A percentile compares a stretch with the other conserved stretches of the same genome.
Conservation (phyloP, 108 stramenopile species). For the Nitzschia sp. region DNA sequence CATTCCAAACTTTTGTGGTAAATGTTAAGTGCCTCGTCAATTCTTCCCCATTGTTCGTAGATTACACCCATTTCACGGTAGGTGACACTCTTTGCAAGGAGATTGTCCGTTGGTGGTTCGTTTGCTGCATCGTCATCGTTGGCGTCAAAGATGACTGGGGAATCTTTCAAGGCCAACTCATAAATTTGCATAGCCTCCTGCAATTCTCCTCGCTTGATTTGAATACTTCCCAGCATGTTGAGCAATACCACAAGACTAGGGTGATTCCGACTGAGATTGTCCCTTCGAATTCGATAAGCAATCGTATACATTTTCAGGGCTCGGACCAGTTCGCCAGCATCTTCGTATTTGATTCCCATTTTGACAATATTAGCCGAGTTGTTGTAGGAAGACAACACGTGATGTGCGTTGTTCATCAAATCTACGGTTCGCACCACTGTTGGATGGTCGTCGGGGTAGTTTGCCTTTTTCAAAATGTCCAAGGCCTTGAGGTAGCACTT, state of each 20-base stretch:
- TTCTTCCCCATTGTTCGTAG: slow-evolving; percentile 61
- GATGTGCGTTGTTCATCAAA: slow-evolving; percentile 67
- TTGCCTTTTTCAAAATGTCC: slow-evolving; percentile 48
- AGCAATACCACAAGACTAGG: slow-evolving; percentile 70
- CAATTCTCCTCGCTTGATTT: slow-evolving; percentile 72
- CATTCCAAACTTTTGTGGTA: slow-evolving; percentile 83
- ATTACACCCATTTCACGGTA: slow-evolving; percentile 84
- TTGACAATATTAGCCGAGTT: slow-evolving; percentile 81
- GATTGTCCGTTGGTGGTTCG: slow-evolving; percentile 18
- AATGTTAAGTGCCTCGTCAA: slow-evolving; percentile 66
- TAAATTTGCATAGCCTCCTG: slow-evolving; percentile 80
- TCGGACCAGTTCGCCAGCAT: slow-evolving; percentile 52
- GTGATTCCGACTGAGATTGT: slow-evolving; percentile 64
- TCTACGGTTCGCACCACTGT: slow-evolving; percentile 45
- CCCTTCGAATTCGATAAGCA: slow-evolving; percentile 81
- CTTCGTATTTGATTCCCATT: slow-evolving; percentile 80
- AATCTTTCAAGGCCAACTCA: slow-evolving; percentile 62
- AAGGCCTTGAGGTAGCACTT: slow-evolving; percentile 69
- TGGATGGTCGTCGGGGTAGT: slow-evolving; percentile 61
- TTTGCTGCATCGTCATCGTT: slow-evolving; percentile 12
- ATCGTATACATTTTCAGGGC: slow-evolving; percentile 86
- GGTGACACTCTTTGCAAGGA: slow-evolving; percentile 61
- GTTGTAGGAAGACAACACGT: slow-evolving; percentile 55
- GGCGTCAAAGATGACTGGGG: slow-evolving; percentile 22
- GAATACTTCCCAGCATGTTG: slow-evolving; percentile 82